A percentile compares a stretch with the other conserved stretches of the same genome.
These are phyloP conservation scores for Platanthera guangdongensis DNA, from an alignment of 106 monocot species.

Conservation along the genomic window DNA sequence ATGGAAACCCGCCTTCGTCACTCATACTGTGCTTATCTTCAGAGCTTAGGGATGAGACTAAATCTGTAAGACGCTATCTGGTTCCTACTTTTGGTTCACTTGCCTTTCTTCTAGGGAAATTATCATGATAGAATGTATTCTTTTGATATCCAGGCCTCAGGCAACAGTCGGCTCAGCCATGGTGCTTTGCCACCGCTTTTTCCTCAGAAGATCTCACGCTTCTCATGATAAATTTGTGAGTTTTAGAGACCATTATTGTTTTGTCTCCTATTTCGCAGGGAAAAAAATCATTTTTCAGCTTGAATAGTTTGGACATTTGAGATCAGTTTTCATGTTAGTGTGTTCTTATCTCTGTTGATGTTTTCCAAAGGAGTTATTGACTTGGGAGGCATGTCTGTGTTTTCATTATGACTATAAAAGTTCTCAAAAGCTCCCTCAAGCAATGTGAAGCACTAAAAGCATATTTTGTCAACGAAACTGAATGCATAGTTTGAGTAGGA, in stretches of 20 bases:
- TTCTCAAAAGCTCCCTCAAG: too few species aligned
- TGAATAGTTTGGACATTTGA: background rate
- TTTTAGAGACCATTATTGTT: background rate
- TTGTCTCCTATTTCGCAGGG: background rate
- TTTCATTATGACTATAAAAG: too few species aligned
- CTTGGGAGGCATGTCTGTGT: too few species aligned
- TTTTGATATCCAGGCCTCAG: slow-evolving; percentile 67
- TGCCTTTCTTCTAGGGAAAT: background rate
- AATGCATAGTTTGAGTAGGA: too few species aligned
- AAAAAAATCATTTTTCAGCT: background rate
- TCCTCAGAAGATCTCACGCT: slow-evolving; percentile 85
- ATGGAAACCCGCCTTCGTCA: slow-evolving; percentile 61
- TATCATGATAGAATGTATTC: background rate
- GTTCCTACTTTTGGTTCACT: background rate
- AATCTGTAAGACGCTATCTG: slow-evolving; percentile 38
- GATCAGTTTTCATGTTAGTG: background rate
- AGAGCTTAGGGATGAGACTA: slow-evolving; percentile 60
- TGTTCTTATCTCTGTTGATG: background rate
- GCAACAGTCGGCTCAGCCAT: slow-evolving; percentile 71
- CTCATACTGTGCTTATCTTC: slow-evolving; percentile 72
- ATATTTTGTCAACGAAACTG: too few species aligned
- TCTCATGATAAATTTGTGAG: slow-evolving; percentile 92
- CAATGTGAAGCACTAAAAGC: too few species aligned
- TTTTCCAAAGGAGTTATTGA: too few species aligned
- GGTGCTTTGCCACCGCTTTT: slow-evolving; percentile 90